phyloP scores from a whole-genome alignment of 345 rosid genomes.

The Eutrema heterophyllum region DNA sequence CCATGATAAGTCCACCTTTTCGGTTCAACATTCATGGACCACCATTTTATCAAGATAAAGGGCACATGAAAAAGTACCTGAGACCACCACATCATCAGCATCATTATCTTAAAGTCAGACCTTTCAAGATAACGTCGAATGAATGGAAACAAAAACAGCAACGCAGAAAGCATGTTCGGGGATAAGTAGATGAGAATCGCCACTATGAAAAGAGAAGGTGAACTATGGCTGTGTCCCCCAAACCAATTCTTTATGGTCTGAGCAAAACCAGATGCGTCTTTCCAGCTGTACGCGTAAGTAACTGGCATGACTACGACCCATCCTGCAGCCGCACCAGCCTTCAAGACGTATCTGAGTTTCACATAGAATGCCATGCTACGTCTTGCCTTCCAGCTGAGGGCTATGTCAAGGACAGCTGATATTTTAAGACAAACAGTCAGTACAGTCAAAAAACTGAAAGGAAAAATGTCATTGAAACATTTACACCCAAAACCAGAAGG shows the following conservation, averaged over 20 bases:
- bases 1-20: slow-evolving; percentile 2
- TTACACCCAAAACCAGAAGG: neutral
- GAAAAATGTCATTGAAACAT: neutral
- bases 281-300: slow-evolving; percentile 52
- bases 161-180: slow-evolving; percentile 46
- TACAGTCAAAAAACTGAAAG: slow-evolving; percentile 4
- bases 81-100: slow-evolving; percentile 66
- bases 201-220: slow-evolving; percentile 45
- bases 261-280: slow-evolving; percentile 43
- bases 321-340: slow-evolving; percentile 42
- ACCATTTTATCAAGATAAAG: neutral
- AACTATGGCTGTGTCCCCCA: slow-evolving; percentile 43
- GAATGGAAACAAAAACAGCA: slow-evolving; percentile 50
- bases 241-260: slow-evolving; percentile 49
- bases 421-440: slow-evolving; percentile 9
- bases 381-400: slow-evolving; percentile 50
- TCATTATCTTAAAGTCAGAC: slow-evolving; percentile 41
- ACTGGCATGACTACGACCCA: slow-evolving; percentile 54
- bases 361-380: slow-evolving; percentile 44
- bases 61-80: slow-evolving; percentile 37
- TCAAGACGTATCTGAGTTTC: slow-evolving; percentile 48
- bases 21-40: neutral
- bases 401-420: slow-evolving; percentile 49
- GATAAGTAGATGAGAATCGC: slow-evolving; percentile 45
- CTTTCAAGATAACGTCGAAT: slow-evolving; percentile 47